These are phyloP conservation scores for Hyaloscypha hepaticicola DNA, from an alignment of 495 filamentous ascomycete species.

Conservation along the genomic window DNA sequence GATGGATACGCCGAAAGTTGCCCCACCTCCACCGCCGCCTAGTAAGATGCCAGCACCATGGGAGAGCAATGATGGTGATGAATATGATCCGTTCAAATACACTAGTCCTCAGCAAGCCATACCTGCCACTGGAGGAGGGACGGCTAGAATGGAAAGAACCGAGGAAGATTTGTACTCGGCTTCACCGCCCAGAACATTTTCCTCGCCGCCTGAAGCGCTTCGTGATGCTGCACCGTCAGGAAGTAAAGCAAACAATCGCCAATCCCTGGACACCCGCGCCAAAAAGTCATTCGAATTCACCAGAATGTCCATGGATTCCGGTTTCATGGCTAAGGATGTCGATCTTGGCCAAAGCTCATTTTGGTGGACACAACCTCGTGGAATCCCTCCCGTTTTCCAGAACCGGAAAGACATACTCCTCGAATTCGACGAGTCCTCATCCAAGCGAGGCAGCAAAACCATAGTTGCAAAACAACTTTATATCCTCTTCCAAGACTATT, in stretches of 20 bases:
- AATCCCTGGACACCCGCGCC: constrained; percentile 63
- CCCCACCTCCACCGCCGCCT: constrained; percentile 63
- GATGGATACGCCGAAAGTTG: constrained; percentile 67
- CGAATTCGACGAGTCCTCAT: constrained; percentile 77
- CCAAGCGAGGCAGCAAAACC: constrained; percentile 65
- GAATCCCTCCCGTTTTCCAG: constrained; percentile 76
- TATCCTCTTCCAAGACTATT: constrained; percentile 91
- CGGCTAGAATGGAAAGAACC: constrained; percentile 36
- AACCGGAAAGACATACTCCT: constrained; percentile 79
- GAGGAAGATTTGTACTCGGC: constrained; percentile 54
- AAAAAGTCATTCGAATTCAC: constrained; percentile 66
- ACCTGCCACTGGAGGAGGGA: constrained; percentile 20
- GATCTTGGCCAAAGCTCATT: constrained; percentile 68
- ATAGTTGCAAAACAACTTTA: constrained; percentile 77
- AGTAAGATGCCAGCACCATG: constrained; percentile 41
- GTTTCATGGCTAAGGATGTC: constrained; percentile 82
- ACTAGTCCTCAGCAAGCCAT: constrained; percentile 38
- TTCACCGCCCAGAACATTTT: constrained; percentile 44
- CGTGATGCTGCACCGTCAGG: constrained; percentile 45
- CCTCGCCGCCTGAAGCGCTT: constrained; percentile 33
- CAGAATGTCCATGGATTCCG: constrained; percentile 52
- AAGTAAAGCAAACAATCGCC: constrained; percentile 45
- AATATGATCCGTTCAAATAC: constrained; percentile 76
- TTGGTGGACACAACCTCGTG: constrained; percentile 82
- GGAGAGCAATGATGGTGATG: constrained; percentile 53